Base-by-base conservation (phyloP, 1,139 yeast species). In the Barnettozyma hawaiiensis region DNA sequence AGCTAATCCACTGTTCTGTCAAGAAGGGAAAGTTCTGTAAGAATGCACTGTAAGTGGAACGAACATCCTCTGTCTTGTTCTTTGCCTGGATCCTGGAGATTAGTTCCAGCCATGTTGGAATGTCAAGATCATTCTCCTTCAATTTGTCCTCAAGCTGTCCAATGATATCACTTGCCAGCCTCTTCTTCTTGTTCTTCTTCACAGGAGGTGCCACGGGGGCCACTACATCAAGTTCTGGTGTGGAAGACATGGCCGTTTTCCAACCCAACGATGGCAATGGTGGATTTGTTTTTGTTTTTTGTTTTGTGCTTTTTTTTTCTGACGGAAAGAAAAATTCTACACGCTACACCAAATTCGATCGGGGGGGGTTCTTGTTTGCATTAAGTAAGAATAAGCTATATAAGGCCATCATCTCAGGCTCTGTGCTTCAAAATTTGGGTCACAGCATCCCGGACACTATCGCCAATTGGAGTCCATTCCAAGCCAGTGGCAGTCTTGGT, bases 1-100 rank as follows among this genome's bases (percentile, higher is more conserved):
- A 89, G 41, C 69, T 72, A 34, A 79, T 70, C 97, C 97, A 87
- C 43, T 78, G 75, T 14, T 73, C 71, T 2, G 85, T 79, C 60
- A 72, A 64, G 34, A 70, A 73, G 44, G 85, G 87, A 66, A 85
- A 90, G 7, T 76, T 68, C 15, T 64, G 63, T 42, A 90, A 70
- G 56, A 84, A 81, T 31, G 74, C 66, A 44, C 81, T 81, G 60
- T 75, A 89, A 0, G 74, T 70, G 7, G 68, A 64, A 37, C 86
- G 65, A 11, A 81, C 78, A 45, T 79, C 80, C 31, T 78, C 85
- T 45, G 75, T 77, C 47, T 78, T 75, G 48, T 83, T 89, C 51
- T 78, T 76, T 21, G 67, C 62, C 38, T 76, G 70, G 10, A 74
- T 75, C 48, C 71, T 75, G 23, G 72, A 70, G 40, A 85, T 73